Conservation (phyloP, 2,329 filamentous ascomycete genomes). For the Colletotrichum theobromicola region DNA sequence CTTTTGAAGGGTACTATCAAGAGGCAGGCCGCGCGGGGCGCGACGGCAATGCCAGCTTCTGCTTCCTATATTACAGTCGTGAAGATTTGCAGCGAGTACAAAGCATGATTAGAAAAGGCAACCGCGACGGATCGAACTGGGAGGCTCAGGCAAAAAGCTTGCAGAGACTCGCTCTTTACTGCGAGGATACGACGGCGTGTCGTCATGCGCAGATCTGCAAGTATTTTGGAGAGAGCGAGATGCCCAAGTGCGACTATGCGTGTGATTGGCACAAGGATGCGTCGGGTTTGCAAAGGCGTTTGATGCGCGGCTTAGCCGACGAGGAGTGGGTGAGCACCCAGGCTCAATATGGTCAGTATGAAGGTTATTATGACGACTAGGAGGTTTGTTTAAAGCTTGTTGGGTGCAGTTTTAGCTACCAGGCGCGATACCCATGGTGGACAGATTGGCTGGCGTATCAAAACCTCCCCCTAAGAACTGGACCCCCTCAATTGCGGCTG, state of each 20-base stretch:
- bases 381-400: not conserved
- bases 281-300: constrained; percentile 60
- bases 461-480: not conserved
- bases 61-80: constrained; percentile 88
- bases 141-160: constrained; percentile 67
- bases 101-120: constrained; percentile 56
- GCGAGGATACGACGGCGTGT: constrained; percentile 76
- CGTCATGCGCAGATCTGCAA: constrained; percentile 76
- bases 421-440: not conserved
- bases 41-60: constrained; percentile 85
- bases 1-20: constrained; percentile 95
- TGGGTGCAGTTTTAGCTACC: not conserved
- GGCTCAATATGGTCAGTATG: constrained; percentile 61
- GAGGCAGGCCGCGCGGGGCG: constrained; percentile 91
- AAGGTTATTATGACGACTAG: constrained; percentile 57
- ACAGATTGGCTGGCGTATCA: not conserved
- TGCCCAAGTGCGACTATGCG: constrained; percentile 71
- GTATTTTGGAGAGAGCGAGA: constrained; percentile 74
- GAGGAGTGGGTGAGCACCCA: constrained; percentile 71
- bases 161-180: constrained; percentile 76
- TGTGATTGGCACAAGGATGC: constrained; percentile 81
- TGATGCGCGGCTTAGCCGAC: constrained; percentile 59
- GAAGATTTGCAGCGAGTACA: constrained; percentile 82
- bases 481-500: not conserved
- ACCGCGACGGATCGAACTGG: constrained; percentile 44